These are phyloP conservation scores for Sphagnum fallax DNA, from an alignment of 228 moss, liverwort and hornwort genomes.

Conservation along the genomic window DNA sequence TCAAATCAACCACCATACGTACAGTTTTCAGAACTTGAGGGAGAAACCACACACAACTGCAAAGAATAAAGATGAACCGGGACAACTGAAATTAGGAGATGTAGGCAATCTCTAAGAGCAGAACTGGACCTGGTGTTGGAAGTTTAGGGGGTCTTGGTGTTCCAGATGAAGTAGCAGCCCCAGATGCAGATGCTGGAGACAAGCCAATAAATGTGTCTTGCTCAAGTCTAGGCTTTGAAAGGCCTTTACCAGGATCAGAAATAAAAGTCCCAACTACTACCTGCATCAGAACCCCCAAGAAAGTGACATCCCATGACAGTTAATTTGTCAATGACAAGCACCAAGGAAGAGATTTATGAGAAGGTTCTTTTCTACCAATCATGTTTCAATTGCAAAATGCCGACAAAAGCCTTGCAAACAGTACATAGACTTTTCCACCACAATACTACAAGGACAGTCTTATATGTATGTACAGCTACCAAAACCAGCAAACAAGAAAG, in stretches of 20 bases:
- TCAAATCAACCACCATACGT: too few relatives aligned
- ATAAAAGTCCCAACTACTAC: constrained; percentile 60
- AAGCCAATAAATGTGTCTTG: constrained; percentile 31
- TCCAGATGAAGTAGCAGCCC: constrained; percentile 28
- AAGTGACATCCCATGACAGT: neutral
- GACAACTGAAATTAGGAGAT: too few relatives aligned
- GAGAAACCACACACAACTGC: too few relatives aligned
- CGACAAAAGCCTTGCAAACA: neutral
- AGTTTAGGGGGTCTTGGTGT: constrained; percentile 39
- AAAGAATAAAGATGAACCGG: too few relatives aligned
- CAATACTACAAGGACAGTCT: neutral
- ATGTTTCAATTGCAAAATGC: neutral
- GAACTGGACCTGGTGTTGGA: too few relatives aligned
- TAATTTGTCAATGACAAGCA: neutral
- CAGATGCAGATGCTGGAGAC: constrained; percentile 48
- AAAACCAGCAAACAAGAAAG: neutral
- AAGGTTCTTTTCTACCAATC: neutral
- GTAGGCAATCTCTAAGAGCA: too few relatives aligned
- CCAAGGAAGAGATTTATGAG: neutral
- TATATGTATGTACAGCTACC: neutral
- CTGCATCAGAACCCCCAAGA: constrained; percentile 8
- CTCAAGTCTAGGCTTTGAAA: constrained; percentile 29
- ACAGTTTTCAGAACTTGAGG: too few relatives aligned
- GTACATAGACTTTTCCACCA: too few relatives aligned
- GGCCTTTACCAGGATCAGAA: constrained; percentile 30